These are phyloP conservation scores for Parastagonospora nodorum DNA, from an alignment of 2,329 filamentous ascomycete species.

Conservation along the genomic window DNA sequence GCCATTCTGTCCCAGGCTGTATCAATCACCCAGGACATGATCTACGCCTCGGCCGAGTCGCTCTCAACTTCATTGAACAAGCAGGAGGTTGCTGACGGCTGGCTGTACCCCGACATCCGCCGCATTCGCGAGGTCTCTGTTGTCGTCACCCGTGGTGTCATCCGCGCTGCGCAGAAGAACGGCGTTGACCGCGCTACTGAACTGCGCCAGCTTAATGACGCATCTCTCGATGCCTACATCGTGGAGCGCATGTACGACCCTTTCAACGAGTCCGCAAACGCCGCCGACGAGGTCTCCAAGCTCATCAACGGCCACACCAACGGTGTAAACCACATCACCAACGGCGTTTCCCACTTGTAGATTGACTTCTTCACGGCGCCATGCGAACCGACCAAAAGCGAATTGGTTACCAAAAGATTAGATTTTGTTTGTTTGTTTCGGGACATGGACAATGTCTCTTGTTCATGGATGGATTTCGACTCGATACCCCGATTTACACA, in stretches of 20 bases:
- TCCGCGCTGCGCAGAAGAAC: slow-evolving; percentile 85
- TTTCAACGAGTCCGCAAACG: slow-evolving; percentile 51
- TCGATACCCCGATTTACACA: slow-evolving; percentile 33
- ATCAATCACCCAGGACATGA: slow-evolving; percentile 90
- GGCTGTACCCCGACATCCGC: slow-evolving; percentile 89
- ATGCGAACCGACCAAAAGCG: slow-evolving; percentile 6
- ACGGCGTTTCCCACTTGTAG: slow-evolving; percentile 41
- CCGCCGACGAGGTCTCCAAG: slow-evolving; percentile 46
- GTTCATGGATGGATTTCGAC: slow-evolving; percentile 16
- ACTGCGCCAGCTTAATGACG: slow-evolving; percentile 71
- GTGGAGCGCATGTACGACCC: slow-evolving; percentile 58
- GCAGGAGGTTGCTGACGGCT: slow-evolving; percentile 79
- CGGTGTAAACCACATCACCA: slow-evolving; percentile 31
- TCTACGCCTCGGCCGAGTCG: slow-evolving; percentile 88
- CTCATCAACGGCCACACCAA: slow-evolving; percentile 30
- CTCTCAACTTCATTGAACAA: slow-evolving; percentile 77
- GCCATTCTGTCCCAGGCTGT: slow-evolving; percentile 89
- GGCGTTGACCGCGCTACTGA: slow-evolving; percentile 60
- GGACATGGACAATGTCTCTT: slow-evolving; percentile 14
- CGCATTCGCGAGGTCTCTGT: slow-evolving; percentile 90
- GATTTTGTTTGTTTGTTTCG: slow-evolving; percentile 10
- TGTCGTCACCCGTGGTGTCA: slow-evolving; percentile 85
- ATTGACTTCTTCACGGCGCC: slow-evolving; percentile 17
- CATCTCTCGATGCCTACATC: slow-evolving; percentile 72
- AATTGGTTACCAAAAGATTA: slow-evolving; percentile 23